Base-by-base conservation (phyloP, 2,329 filamentous ascomycete genomes). In the Neospermospora avenae region DNA sequence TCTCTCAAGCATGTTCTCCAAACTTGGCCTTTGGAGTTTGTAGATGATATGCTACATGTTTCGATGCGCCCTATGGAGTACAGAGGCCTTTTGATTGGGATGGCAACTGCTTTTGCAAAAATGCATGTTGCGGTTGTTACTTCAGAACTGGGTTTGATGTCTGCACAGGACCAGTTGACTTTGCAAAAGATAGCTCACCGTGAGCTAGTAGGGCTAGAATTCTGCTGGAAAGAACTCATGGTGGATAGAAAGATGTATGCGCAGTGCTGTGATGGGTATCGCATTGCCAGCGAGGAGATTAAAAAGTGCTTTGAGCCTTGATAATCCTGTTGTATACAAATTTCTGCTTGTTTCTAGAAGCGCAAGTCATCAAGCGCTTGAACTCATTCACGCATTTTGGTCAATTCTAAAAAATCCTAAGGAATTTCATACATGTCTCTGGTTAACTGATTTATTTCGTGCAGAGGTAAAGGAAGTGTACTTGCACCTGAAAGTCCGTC, bases 81-180 rank as follows among this genome's bases (percentile, higher is more conserved):
- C 59, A 61, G 59, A 2, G 69, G 68, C 46, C 55, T 70, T 28
- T 63, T 75, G 4, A 60, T 75, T 34, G 73, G 73, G 8, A 65
- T 75, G 68, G 60, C 72, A 5, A 71, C 66, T 63, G 72, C 71
- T 3, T 74, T 74, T 60, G 66, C 71, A 58, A 63, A 72, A 46
- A 58, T 72, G 46, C 68, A 71, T 55, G 59, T 28, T n/a, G 41
- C n/a, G 24, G 28, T 63, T 2, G 51, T 39, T 3, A 52, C 16
- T 13, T 60, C 54, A 20, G 14, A 44, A 25, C 54, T 34, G 2
- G 20, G 28, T 45, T 46, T 63, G 18, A 48, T 65, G 24, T 61
- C 63, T 42, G 20, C 39, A 10, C 45, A 61, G 31, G 61, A 63
- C 35, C 56, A 57, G 28, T 51, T n/a, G 7, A 58, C 55, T 18